These are phyloP conservation scores for Eimeria sp. DNA, from an alignment of 169 alveolate genomes.

Conservation along the genomic window DNA sequence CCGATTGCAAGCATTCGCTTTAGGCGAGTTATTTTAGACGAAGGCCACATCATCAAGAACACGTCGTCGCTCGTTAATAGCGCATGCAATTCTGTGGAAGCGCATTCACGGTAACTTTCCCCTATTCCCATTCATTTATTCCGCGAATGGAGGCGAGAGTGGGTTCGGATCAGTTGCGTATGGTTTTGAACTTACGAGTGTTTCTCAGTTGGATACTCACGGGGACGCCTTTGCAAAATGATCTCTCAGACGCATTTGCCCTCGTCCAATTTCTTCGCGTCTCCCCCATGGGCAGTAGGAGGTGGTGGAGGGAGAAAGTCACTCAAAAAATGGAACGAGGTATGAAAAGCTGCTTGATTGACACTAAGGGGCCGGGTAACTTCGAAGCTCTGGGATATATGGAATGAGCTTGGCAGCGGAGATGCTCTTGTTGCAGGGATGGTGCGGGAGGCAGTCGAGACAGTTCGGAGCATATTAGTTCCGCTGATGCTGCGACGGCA, in stretches of 20 bases:
- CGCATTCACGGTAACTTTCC: slow-evolving; percentile 84
- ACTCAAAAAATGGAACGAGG: slow-evolving; percentile 84
- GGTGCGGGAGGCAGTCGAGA: slow-evolving; percentile 85
- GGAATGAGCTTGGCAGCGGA: background rate
- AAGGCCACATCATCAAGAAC: slow-evolving; percentile 95
- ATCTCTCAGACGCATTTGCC: slow-evolving; percentile 94
- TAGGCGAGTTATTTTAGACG: slow-evolving; percentile 94
- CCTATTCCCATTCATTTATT: background rate
- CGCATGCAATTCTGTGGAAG: slow-evolving; percentile 91
- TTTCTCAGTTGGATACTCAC: slow-evolving; percentile 93
- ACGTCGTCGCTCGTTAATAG: slow-evolving; percentile 89
- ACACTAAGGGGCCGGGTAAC: background rate
- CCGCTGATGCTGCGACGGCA: slow-evolving; percentile 96
- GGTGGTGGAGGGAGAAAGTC: slow-evolving; percentile 90
- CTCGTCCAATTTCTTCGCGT: slow-evolving; percentile 93
- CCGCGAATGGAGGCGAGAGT: background rate
- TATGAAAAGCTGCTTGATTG: background rate
- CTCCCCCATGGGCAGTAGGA: slow-evolving; percentile 90
- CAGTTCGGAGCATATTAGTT: slow-evolving; percentile 88
- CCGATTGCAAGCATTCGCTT: slow-evolving; percentile 90
- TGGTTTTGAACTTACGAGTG: background rate
- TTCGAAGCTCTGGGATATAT: background rate
- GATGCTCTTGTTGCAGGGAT: slow-evolving; percentile 75
- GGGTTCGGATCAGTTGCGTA: background rate
- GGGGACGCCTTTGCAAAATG: slow-evolving; percentile 97